Conservation (phyloP, 179 eudicot genomes). For the Corrigiola litoralis region DNA sequence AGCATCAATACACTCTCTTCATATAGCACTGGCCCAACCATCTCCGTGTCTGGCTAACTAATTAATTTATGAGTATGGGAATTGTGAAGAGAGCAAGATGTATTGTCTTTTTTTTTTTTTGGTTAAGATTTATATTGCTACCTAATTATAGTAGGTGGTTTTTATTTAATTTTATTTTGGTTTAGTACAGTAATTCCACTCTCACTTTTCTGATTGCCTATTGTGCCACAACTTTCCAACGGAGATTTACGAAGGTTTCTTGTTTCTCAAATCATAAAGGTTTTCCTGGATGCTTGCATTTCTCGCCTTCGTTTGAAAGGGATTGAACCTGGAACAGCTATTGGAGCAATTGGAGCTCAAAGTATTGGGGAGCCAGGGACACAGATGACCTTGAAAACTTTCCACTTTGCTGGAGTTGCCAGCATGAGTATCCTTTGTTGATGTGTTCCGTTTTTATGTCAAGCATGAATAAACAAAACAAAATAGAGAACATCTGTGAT, state of each 20-base stretch:
- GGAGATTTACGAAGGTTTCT: neutral
- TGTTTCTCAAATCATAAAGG: conserved; percentile 37
- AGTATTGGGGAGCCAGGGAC: conserved; percentile 99
- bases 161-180: too few species aligned
- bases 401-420: conserved; percentile 99
- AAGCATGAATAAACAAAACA: neutral
- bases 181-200: too few species aligned
- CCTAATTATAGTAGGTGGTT: too few species aligned
- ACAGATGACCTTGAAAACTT: conserved; percentile 95
- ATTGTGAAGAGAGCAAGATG: too few species aligned
- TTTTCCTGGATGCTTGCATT: conserved; percentile 66
- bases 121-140: too few species aligned
- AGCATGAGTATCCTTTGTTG: conserved; percentile 93
- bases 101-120: too few species aligned
- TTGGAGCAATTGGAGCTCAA: conserved; percentile 98
- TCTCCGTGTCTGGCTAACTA: too few species aligned
- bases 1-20: too few species aligned
- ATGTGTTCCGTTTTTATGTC: neutral
- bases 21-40: too few species aligned
- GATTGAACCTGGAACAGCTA: conserved; percentile 87
- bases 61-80: too few species aligned
- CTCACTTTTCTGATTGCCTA: too few species aligned
- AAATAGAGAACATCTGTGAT: neutral
- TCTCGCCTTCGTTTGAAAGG: conserved; percentile 72
- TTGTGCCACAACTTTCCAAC: too few species aligned